Conservation (phyloP, 2,329 filamentous ascomycete genomes). For the Aspergillus sclerotialis region DNA sequence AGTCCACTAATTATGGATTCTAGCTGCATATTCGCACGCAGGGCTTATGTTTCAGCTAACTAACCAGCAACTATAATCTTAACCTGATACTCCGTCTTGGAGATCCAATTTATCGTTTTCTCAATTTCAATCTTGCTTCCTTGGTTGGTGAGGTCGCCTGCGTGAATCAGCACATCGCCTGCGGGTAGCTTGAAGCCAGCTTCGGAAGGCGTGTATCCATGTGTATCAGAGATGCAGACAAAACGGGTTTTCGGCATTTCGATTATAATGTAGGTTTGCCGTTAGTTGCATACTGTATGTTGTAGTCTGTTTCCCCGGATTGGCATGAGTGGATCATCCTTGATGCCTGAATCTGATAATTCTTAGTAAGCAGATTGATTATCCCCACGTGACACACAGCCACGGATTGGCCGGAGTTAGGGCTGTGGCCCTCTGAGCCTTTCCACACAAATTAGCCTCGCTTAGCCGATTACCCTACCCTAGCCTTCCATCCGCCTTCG, state of each 20-base stretch:
- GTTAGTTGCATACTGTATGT: too few species aligned
- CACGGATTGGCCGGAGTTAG: conserved; percentile 28
- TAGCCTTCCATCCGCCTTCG: conserved; percentile 34
- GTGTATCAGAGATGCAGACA: conserved; percentile 55
- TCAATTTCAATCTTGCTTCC: conserved; percentile 46
- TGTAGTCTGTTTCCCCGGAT: too few species aligned
- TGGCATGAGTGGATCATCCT: too few species aligned
- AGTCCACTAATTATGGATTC: too few species aligned
- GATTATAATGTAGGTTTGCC: conserved; percentile 2
- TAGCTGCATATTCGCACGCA: too few species aligned
- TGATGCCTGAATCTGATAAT: too few species aligned
- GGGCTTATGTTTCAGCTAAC: conserved; percentile 9
- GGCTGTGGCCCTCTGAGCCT: conserved; percentile 30
- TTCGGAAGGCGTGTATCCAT: conserved; percentile 44
- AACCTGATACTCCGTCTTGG: conserved; percentile 45
- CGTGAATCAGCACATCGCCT: conserved; percentile 54
- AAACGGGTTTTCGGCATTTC: conserved; percentile 40
- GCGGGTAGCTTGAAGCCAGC: conserved; percentile 45
- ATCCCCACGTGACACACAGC: conserved; percentile 21
- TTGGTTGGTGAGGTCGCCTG: conserved; percentile 53
- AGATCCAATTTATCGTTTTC: conserved; percentile 48
- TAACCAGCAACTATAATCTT: conserved; percentile 52
- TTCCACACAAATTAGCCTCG: conserved; percentile 34
- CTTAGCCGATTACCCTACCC: conserved; percentile 29
- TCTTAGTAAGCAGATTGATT: too few species aligned